Conservation (phyloP, 306 rosid species). For the Neltuma alba region DNA sequence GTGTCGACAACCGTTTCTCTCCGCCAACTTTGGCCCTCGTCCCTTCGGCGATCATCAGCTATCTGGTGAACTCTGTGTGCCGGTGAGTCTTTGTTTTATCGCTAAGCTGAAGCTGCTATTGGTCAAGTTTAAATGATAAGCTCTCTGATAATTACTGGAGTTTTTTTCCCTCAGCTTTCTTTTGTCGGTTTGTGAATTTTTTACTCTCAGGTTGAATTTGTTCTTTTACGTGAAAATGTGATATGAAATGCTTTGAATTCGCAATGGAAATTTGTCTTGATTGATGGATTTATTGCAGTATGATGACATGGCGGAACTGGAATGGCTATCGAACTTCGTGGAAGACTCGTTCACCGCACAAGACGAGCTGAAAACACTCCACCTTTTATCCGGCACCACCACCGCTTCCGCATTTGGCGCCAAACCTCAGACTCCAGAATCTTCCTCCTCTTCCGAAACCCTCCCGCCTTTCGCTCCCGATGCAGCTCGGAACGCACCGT, state of each 20-base stretch:
- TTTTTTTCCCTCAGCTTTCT: not conserved
- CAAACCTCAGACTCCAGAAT: no score
- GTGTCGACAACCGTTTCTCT: slow-evolving; percentile 53
- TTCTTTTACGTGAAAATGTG: not conserved
- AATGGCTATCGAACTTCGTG: slow-evolving; percentile 66
- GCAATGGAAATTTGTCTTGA: slow-evolving; percentile 5
- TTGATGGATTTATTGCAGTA: slow-evolving; percentile 43
- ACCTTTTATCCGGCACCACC: no score
- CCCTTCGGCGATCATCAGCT: slow-evolving; percentile 65
- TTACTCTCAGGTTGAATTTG: not conserved
- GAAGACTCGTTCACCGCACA: slow-evolving; percentile 61
- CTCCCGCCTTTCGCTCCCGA: no score
- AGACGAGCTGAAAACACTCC: no score
- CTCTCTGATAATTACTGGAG: not conserved
- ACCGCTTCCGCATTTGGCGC: no score
- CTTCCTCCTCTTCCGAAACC: no score
- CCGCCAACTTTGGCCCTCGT: slow-evolving; percentile 51
- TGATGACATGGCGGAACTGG: slow-evolving; percentile 75
- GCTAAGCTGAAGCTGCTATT: not conserved
- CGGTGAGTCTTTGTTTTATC: slow-evolving; percentile 52
- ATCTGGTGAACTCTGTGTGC: slow-evolving; percentile 80
- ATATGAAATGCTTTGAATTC: slow-evolving; percentile 2
- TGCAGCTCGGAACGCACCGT: no score
- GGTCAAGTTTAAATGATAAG: not conserved
- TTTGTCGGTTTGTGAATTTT: not conserved